These are phyloP conservation scores for Pythium oligandrum DNA, from an alignment of 352 stramenopile genomes.

Conservation along the genomic window DNA sequence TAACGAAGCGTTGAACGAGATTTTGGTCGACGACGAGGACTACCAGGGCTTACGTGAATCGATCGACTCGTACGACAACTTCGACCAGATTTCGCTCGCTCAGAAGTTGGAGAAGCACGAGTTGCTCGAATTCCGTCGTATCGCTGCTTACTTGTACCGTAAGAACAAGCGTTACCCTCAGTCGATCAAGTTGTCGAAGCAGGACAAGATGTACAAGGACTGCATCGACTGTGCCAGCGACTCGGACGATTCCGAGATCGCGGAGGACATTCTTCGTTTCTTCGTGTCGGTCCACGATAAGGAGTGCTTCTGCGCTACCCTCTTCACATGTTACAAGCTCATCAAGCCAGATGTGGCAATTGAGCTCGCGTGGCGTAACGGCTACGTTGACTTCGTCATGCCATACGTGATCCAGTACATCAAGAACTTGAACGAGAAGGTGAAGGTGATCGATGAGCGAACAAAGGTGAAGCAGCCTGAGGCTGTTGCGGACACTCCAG, in stretches of 20 bases:
- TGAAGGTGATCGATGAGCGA: constrained; percentile 91
- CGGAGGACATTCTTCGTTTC: constrained; percentile 97
- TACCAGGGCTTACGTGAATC: constrained; percentile 96
- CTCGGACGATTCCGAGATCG: constrained; percentile 94
- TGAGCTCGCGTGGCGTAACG: constrained; percentile 98
- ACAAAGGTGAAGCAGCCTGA: constrained; percentile 80
- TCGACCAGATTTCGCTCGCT: constrained; percentile 98
- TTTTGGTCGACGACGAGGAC: constrained; percentile 96
- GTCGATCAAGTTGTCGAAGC: constrained; percentile 98
- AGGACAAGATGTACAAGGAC: constrained; percentile 99
- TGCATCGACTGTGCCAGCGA: constrained; percentile 98
- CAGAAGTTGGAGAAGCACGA: constrained; percentile 99
- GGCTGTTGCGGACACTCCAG: constrained; percentile 38
- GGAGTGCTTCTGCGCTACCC: constrained; percentile 97
- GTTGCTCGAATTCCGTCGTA: constrained; percentile 98
- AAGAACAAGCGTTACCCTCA: constrained; percentile 99
- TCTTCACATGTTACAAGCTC: constrained; percentile 99
- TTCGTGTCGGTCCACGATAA: constrained; percentile 99
- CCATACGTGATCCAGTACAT: constrained; percentile 99
- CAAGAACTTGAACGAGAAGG: constrained; percentile 94
- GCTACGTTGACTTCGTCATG: constrained; percentile 99
- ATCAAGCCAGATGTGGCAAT: constrained; percentile 98
- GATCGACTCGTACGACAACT: constrained; percentile 99
- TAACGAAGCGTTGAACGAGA: constrained; percentile 99
- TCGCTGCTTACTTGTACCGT: constrained; percentile 99